Evolutionary conservation across 2,329 filamentous ascomycete genomes (phyloP).

Genomic region (Pyrenophora teres): DNA sequence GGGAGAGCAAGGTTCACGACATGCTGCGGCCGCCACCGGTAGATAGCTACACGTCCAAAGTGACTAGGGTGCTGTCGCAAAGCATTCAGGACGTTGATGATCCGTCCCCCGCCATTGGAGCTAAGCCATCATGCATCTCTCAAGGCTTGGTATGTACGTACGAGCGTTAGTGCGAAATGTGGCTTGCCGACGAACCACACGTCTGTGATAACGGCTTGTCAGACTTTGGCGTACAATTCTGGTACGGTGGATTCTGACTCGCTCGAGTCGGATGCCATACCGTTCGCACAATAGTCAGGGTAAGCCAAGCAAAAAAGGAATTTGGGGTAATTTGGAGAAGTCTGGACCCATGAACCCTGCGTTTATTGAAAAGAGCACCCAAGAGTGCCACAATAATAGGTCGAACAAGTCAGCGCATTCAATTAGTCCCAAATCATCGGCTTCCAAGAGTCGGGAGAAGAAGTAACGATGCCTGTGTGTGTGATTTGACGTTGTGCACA

Average conservation of each 20-base stretch:
- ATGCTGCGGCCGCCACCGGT: conserved; percentile 4
- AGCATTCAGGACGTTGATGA: conserved; percentile 1
- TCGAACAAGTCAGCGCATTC: too few relatives aligned
- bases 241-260: conserved; percentile 4
- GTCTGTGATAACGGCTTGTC: conserved; percentile 3
- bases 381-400: neutral
- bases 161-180: conserved; percentile 2
- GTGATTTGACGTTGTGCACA: neutral
- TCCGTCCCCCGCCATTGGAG: conserved; percentile 1
- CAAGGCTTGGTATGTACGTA: conserved; percentile 1
- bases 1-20: conserved; percentile 6
- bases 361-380: neutral
- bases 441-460: too few relatives aligned
- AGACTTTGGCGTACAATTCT: conserved; percentile 1
- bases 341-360: neutral
- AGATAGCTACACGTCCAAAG: conserved; percentile 5
- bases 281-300: neutral
- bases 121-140: conserved; percentile 1
- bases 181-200: conserved; percentile 8
- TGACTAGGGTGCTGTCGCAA: conserved; percentile 1
- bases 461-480: too few relatives aligned
- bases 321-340: conserved; percentile 1
- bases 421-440: too few relatives aligned
- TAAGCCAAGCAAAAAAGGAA: neutral
- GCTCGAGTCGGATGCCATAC: neutral